Base-by-base conservation (phyloP, 1,284 basidiomycete genomes). In the Macrocystidia cucumis region DNA sequence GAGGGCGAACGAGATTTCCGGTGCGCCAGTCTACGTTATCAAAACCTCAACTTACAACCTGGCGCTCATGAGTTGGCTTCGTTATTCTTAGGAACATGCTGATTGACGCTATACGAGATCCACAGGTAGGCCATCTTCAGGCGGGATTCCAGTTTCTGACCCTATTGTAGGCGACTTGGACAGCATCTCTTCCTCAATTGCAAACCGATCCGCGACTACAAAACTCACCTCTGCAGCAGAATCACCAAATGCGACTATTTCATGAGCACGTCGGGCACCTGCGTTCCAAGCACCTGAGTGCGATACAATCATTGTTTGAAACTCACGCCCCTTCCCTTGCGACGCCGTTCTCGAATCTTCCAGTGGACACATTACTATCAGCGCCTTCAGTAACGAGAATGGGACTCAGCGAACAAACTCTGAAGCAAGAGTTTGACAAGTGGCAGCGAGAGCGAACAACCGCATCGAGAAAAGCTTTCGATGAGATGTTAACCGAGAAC, bases 81-180 rank as follows among this genome's bases (percentile, higher is more conserved):
- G 32, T 39, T 33, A 45, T 44, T 44, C 25, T 45, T 43, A 88
- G 90, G 48, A 84, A 75, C 25, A 65, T 97, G 50, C 62, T 96
- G 25, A 82, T 82, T 8, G 92, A 97, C 51, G 85, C 85, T 7
- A 76, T 97, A 29, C 77, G 90, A 37, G 90, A 95, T 57, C 84
- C 87, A 63, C 76, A 82, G 71, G 91, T 92, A 83, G 60, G 77
- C 51, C 39, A 12, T 32, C 44, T 39, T 28, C 14, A 21, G 28
- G 58, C 46, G 43, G 56, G 54, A 52, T 50, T n/a, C 39, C 29
- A 32, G 9, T 9, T 6, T 13, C 16, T 33, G 22, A 21, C 9
- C 7, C 3, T 11, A 25, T 5, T n/a, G 32, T 16, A 34, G 77
- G 59, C 65, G 3, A 74, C 74, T 29, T 89, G 89, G 87, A 76